Conservation (phyloP, 2,329 filamentous ascomycete species). For the Pyrenochaeta sp. region DNA sequence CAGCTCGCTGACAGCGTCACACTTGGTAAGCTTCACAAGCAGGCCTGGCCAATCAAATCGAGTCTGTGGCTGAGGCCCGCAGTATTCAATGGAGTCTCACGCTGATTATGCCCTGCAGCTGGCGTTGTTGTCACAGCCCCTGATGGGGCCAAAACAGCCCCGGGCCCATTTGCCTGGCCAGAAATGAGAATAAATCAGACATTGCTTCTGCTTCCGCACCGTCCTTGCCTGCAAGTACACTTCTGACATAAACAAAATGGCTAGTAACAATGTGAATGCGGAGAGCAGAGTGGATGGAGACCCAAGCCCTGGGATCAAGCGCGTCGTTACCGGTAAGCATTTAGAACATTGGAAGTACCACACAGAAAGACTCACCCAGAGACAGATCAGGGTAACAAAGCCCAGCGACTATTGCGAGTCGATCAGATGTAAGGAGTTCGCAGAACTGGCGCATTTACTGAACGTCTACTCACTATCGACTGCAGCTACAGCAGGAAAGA, state of each 20-base stretch:
- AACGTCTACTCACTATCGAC: not conserved
- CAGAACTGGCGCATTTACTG: not conserved
- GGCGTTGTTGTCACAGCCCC: too few relatives aligned
- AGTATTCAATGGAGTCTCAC: too few relatives aligned
- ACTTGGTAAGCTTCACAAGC: not conserved
- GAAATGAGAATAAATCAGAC: too few relatives aligned
- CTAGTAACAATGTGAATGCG: not conserved
- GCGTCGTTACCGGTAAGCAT: constrained; percentile 2
- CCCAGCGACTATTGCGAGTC: constrained; percentile 1
- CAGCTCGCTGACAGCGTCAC: not conserved
- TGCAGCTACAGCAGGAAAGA: constrained; percentile 5
- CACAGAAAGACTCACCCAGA: not conserved
- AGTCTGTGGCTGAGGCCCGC: too few relatives aligned
- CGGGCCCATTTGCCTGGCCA: too few relatives aligned
- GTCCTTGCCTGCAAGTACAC: too few relatives aligned
- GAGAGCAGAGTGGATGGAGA: not conserved
- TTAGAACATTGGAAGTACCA: not conserved
- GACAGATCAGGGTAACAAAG: constrained; percentile 5
- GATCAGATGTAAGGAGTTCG: constrained; percentile 7
- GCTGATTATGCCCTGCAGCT: too few relatives aligned
- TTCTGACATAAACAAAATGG: not conserved
- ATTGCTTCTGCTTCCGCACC: too few relatives aligned
- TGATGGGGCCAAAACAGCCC: too few relatives aligned
- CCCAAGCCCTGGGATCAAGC: constrained; percentile 4
- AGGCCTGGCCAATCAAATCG: not conserved